Evolutionary conservation across 2,329 filamentous ascomycete species (phyloP).

Genomic region (Fusarium brevicatenulatum): DNA sequence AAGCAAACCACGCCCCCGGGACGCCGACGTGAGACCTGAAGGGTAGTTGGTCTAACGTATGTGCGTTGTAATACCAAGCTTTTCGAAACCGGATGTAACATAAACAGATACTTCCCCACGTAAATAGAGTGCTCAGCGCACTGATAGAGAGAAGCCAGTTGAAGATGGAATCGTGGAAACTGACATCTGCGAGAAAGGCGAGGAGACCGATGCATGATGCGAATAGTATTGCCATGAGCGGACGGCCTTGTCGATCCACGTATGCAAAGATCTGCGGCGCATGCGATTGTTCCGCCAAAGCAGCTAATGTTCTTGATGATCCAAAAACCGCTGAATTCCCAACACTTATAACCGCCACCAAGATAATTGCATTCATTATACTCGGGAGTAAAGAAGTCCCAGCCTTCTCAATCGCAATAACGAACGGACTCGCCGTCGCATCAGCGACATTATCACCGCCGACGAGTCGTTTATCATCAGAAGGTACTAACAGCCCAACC

Average conservation of each 20-base stretch:
- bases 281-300: constrained; percentile 87
- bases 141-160: constrained; percentile 83
- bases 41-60: constrained; percentile 77
- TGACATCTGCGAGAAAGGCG: constrained; percentile 77
- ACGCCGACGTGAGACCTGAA: constrained; percentile 84
- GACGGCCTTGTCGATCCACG: constrained; percentile 85
- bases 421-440: constrained; percentile 85
- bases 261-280: constrained; percentile 82
- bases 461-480: constrained; percentile 72
- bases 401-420: constrained; percentile 88
- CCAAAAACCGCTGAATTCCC: constrained; percentile 93
- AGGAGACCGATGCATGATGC: constrained; percentile 77
- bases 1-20: constrained; percentile 82
- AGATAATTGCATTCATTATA: constrained; percentile 94
- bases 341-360: constrained; percentile 89
- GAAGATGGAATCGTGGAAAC: constrained; percentile 71
- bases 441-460: constrained; percentile 65
- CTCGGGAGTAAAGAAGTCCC: constrained; percentile 83
- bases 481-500: constrained; percentile 84
- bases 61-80: constrained; percentile 76
- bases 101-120: constrained; percentile 85
- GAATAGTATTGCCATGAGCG: constrained; percentile 75
- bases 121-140: constrained; percentile 78
- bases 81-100: constrained; percentile 89
- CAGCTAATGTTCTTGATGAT: constrained; percentile 87